A percentile compares a stretch with the other conserved stretches of the same genome.
Conservation (phyloP, 495 filamentous ascomycete species). For the Podospora didyma region DNA sequence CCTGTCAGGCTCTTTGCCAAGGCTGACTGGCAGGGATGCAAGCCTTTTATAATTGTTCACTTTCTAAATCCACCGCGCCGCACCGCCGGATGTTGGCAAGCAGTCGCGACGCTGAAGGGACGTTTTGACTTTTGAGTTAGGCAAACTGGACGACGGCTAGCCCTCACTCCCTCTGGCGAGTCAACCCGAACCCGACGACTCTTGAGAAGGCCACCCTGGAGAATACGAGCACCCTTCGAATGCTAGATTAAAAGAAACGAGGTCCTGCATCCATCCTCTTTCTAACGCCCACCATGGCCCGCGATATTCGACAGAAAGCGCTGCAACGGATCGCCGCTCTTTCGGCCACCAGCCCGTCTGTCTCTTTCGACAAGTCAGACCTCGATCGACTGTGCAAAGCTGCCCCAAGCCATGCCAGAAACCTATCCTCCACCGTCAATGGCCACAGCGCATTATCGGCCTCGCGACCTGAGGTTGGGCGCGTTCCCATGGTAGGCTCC, state of each 20-base stretch:
- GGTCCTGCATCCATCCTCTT: too few species aligned
- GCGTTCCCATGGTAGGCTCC: conserved; percentile 47
- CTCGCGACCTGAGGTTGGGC: conserved; percentile 30
- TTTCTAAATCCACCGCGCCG: conserved; percentile 2
- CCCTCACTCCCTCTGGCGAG: too few species aligned
- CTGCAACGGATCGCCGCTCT: conserved; percentile 68
- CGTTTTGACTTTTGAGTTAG: too few species aligned
- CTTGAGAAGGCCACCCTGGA: too few species aligned
- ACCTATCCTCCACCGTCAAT: conserved; percentile 28
- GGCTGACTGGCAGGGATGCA: not conserved
- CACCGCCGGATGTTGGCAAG: not conserved
- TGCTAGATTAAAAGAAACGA: too few species aligned
- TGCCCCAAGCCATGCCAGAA: conserved; percentile 36
- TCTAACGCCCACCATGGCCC: conserved; percentile 30
- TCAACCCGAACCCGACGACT: too few species aligned
- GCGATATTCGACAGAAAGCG: conserved; percentile 58
- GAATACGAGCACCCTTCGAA: too few species aligned
- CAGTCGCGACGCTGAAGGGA: not conserved
- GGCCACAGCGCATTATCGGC: conserved; percentile 18
- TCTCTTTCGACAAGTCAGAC: conserved; percentile 57
- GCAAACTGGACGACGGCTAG: too few species aligned
- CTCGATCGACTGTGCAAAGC: conserved; percentile 59
- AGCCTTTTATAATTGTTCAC: not conserved
- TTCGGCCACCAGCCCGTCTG: conserved; percentile 47
- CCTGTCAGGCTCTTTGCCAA: not conserved